phyloP scores from a whole-genome alignment of 768 basidiomycete genomes.

The Termitomyces sp. region DNA sequence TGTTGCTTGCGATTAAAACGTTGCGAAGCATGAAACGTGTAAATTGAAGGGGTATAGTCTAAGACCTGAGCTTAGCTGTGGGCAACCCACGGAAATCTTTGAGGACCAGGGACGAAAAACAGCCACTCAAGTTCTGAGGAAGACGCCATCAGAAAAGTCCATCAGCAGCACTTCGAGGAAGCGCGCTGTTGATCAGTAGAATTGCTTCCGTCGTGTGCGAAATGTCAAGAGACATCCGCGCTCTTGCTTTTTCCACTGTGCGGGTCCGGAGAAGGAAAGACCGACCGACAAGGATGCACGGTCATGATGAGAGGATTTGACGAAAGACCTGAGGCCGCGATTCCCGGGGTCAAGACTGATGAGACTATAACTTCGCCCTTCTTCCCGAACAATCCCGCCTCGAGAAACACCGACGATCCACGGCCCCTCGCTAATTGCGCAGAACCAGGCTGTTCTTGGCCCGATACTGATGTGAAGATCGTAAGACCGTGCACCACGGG shows the following conservation, averaged over 20 bases:
- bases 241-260: not conserved
- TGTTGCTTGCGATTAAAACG: not conserved
- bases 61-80: not conserved
- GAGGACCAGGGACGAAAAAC: no score
- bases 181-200: not conserved
- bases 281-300: not conserved
- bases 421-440: not conserved
- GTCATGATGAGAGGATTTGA: not conserved
- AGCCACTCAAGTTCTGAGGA: not conserved
- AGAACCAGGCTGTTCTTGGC: not conserved
- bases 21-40: not conserved
- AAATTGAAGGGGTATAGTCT: not conserved
- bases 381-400: not conserved
- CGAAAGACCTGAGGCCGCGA: not conserved
- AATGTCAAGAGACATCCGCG: not conserved
- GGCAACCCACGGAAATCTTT: no score
- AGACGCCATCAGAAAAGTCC: not conserved
- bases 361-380: not conserved
- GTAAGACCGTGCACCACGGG: not conserved
- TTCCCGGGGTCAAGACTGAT: not conserved
- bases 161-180: not conserved
- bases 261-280: no score
- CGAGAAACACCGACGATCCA: conserved; percentile 11
- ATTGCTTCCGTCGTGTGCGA: not conserved
- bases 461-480: not conserved